These are phyloP conservation scores for Aspergillus quadrilineatus DNA, from an alignment of 2,329 filamentous ascomycete species.

Conservation along the genomic window DNA sequence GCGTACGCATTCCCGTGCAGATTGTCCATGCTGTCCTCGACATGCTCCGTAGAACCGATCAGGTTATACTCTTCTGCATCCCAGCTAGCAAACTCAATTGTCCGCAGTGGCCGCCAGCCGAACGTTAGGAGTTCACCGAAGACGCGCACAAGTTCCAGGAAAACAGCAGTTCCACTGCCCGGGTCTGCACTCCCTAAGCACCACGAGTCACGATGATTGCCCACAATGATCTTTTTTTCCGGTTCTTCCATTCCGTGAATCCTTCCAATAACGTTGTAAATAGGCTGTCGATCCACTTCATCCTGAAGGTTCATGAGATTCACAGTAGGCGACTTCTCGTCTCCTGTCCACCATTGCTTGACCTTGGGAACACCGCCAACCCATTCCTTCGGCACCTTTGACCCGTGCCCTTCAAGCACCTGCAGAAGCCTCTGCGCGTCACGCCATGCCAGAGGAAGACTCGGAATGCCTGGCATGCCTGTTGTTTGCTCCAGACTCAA, in stretches of 20 bases:
- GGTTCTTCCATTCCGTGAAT: slow-evolving; percentile 81
- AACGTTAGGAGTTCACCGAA: slow-evolving; percentile 73
- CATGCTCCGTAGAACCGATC: slow-evolving; percentile 90
- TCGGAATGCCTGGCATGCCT: slow-evolving; percentile 80
- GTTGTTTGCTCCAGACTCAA: slow-evolving; percentile 68
- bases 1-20: slow-evolving; percentile 74
- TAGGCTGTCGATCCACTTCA: slow-evolving; percentile 74
- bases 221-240: slow-evolving; percentile 81
- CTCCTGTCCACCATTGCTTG: slow-evolving; percentile 80
- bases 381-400: slow-evolving; percentile 69
- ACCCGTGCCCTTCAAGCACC: slow-evolving; percentile 71
- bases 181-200: slow-evolving; percentile 84
- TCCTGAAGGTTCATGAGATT: slow-evolving; percentile 84
- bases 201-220: slow-evolving; percentile 92
- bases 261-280: slow-evolving; percentile 87
- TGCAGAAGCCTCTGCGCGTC: slow-evolving; percentile 80
- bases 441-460: slow-evolving; percentile 83
- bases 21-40: slow-evolving; percentile 75
- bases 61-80: slow-evolving; percentile 91
- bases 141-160: slow-evolving; percentile 83
- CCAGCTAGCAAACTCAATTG: slow-evolving; percentile 96
- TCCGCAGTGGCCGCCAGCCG: slow-evolving; percentile 89
- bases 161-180: slow-evolving; percentile 82
- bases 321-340: slow-evolving; percentile 71
- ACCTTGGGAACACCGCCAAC: slow-evolving; percentile 72